Evolutionary conservation across 345 rosid genomes (phyloP).

Genomic region (Laguncularia racemosa): DNA sequence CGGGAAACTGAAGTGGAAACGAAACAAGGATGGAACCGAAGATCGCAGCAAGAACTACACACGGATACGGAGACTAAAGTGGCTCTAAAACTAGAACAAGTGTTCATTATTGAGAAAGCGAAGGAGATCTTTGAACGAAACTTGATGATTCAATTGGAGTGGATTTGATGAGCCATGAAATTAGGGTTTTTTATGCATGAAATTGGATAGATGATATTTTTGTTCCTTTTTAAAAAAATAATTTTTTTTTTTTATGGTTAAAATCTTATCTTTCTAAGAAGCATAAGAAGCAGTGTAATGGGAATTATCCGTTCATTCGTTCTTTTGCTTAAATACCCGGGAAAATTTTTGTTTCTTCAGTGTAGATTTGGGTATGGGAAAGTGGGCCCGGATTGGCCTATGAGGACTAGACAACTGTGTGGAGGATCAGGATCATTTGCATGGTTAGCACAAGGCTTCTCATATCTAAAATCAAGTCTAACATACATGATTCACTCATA

Average conservation of each 20-base stretch:
- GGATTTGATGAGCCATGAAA: neutral
- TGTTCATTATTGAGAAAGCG: conserved; percentile 30
- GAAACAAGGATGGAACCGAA: conserved; percentile 46
- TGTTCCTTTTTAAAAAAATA: too few relatives aligned
- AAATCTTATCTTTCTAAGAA: conserved; percentile 11
- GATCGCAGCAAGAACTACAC: conserved; percentile 46
- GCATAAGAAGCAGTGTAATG: neutral
- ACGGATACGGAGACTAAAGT: conserved; percentile 34
- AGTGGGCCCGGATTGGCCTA: too few relatives aligned
- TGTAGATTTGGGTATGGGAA: too few relatives aligned
- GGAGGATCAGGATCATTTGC: too few relatives aligned
- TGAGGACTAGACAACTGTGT: too few relatives aligned
- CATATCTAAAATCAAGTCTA: too few relatives aligned
- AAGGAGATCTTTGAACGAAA: neutral
- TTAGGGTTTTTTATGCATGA: neutral
- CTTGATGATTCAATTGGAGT: neutral
- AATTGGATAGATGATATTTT: neutral
- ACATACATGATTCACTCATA: too few relatives aligned
- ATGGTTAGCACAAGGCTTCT: too few relatives aligned
- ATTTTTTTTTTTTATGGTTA: neutral
- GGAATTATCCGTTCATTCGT: too few relatives aligned
- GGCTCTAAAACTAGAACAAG: conserved; percentile 44
- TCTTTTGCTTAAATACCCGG: too few relatives aligned
- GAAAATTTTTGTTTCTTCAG: too few relatives aligned
- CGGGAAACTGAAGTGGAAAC: conserved; percentile 29